Evolutionary conservation across 192 early-diverging fungal species (phyloP).

Genomic region (Linnemannia hyalina): DNA sequence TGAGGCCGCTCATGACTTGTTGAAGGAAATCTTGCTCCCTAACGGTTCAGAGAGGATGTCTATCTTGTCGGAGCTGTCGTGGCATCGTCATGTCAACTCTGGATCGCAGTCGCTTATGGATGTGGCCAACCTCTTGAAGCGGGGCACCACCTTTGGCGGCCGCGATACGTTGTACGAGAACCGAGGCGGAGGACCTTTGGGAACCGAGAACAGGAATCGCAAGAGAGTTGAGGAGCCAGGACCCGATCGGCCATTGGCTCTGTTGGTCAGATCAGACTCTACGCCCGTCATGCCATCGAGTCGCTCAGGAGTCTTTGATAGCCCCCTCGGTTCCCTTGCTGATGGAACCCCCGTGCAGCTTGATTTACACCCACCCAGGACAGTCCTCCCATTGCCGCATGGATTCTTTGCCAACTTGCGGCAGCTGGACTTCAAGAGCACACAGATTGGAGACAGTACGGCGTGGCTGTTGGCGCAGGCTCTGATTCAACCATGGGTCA

Average conservation of each 20-base stretch:
- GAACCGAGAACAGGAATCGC: neutral
- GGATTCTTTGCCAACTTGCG: constrained; percentile 48
- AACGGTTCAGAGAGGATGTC: constrained; percentile 9
- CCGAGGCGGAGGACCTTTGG: neutral
- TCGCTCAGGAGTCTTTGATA: neutral
- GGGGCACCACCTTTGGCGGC: neutral
- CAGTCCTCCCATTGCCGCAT: neutral
- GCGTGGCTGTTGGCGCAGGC: constrained; percentile 49
- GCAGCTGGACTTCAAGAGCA: constrained; percentile 52
- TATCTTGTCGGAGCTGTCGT: neutral
- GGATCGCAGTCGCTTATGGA: constrained; percentile 12
- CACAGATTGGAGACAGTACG: constrained; percentile 25
- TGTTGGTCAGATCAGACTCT: constrained; percentile 9
- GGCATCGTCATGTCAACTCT: neutral
- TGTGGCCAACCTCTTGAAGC: neutral
- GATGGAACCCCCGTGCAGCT: neutral
- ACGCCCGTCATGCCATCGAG: neutral
- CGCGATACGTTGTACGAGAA: neutral
- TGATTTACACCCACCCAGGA: neutral
- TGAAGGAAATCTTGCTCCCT: constrained; percentile 24
- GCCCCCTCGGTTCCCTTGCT: neutral
- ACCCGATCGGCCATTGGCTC: neutral
- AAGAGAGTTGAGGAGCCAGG: neutral
- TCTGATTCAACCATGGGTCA: constrained; percentile 28
- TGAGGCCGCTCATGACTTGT: constrained; percentile 6